Evolutionary conservation across 192 early-diverging fungal genomes (phyloP).

Genomic region (Podila horticola): DNA sequence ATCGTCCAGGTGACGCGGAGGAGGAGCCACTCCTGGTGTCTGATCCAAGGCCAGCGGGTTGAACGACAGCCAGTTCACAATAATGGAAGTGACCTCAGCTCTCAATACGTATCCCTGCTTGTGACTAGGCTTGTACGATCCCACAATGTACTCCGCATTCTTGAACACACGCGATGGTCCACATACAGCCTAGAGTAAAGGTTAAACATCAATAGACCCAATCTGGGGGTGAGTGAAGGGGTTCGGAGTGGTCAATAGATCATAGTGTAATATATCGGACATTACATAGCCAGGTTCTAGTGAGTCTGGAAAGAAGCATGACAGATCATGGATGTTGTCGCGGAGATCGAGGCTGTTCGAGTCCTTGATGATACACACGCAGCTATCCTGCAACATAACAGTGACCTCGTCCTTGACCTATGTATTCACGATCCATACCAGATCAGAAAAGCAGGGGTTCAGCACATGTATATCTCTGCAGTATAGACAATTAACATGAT

Average conservation of each 20-base stretch:
- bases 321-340: constrained; percentile 43
- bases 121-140: constrained; percentile 18
- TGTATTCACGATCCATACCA: no score
- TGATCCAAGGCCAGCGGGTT: constrained; percentile 48
- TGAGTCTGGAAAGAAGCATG: constrained; percentile 48
- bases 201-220: background rate
- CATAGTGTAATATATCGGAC: no score
- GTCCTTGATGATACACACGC: constrained; percentile 42
- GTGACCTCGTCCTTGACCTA: constrained; percentile 54
- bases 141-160: constrained; percentile 22
- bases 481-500: no score
- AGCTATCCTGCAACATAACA: constrained; percentile 30
- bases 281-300: constrained; percentile 39
- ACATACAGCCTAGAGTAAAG: constrained; percentile 19
- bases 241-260: background rate
- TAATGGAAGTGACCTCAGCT: constrained; percentile 28
- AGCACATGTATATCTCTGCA: no score
- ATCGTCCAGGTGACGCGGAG: constrained; percentile 37
- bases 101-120: constrained; percentile 34
- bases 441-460: no score
- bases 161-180: constrained; percentile 39
- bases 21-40: constrained; percentile 38
- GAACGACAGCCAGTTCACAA: constrained; percentile 45
- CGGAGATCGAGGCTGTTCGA: constrained; percentile 44
- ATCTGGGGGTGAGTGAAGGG: background rate